Conservation (phyloP, 1,139 yeast species). For the Williopsis jadinii region DNA sequence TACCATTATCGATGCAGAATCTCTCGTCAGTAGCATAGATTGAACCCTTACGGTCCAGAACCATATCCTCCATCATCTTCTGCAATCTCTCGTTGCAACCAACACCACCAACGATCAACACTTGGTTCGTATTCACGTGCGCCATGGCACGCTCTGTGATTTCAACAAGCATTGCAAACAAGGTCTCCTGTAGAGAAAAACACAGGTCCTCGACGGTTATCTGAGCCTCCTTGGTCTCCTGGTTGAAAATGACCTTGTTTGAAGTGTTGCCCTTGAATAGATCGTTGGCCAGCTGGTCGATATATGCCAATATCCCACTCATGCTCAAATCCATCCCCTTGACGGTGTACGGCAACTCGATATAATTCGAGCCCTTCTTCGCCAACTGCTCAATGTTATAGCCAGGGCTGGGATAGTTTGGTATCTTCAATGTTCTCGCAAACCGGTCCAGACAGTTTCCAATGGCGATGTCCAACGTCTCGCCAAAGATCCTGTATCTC, state of each 20-base stretch:
- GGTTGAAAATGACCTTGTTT: slow-evolving; percentile 41
- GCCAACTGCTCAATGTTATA: slow-evolving; percentile 95
- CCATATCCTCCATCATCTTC: slow-evolving; percentile 95
- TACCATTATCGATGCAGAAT: slow-evolving; percentile 95
- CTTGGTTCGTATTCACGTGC: slow-evolving; percentile 86
- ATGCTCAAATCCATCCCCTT: slow-evolving; percentile 97
- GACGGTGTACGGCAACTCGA: slow-evolving; percentile 86
- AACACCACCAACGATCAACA: slow-evolving; percentile 94
- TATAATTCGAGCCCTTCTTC: slow-evolving; percentile 51
- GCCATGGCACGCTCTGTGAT: slow-evolving; percentile 99
- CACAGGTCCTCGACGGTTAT: slow-evolving; percentile 86
- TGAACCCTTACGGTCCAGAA: slow-evolving; percentile 76
- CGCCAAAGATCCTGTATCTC: slow-evolving; percentile 92
- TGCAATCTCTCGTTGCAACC: slow-evolving; percentile 91
- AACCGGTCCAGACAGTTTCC: slow-evolving; percentile 96
- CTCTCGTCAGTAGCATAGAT: slow-evolving; percentile 94
- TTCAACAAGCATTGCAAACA: slow-evolving; percentile 95
- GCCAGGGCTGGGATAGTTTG: slow-evolving; percentile 96
- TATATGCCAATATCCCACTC: slow-evolving; percentile 87
- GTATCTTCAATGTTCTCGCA: slow-evolving; percentile 81
- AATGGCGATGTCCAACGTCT: slow-evolving; percentile 92
- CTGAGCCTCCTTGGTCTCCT: slow-evolving; percentile 38
- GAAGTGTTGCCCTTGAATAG: slow-evolving; percentile 48
- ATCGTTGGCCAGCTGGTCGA: slow-evolving; percentile 75
- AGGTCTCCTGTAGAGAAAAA: slow-evolving; percentile 84